Conservation (phyloP, 768 basidiomycete species). For the Agrocybe praecox region DNA sequence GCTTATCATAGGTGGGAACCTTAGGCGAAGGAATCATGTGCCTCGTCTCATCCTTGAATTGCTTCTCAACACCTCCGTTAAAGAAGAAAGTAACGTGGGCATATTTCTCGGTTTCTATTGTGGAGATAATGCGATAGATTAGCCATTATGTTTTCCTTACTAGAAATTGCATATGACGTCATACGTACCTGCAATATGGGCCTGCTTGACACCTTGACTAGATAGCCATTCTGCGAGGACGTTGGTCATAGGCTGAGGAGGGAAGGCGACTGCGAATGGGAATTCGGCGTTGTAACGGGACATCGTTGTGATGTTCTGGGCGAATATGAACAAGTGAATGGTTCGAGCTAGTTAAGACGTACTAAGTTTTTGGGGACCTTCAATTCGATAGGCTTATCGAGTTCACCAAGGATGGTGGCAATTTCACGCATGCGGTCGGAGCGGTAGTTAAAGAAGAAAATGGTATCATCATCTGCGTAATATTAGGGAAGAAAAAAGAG, state of each 20-base stretch:
- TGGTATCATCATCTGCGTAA: slow-evolving; percentile 72
- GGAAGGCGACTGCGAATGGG: slow-evolving; percentile 89
- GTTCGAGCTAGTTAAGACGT: slow-evolving; percentile 23
- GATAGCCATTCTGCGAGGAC: slow-evolving; percentile 92
- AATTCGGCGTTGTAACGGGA: slow-evolving; percentile 91
- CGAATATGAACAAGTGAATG: background rate
- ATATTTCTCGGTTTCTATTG: slow-evolving; percentile 92
- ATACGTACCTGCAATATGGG: slow-evolving; percentile 77
- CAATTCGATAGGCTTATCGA: slow-evolving; percentile 84
- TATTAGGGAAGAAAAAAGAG: background rate
- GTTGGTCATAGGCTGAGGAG: slow-evolving; percentile 93
- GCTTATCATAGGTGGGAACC: slow-evolving; percentile 91
- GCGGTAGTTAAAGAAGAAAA: slow-evolving; percentile 98
- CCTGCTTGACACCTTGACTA: slow-evolving; percentile 79
- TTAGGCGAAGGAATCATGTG: slow-evolving; percentile 91
- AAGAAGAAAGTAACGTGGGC: slow-evolving; percentile 99
- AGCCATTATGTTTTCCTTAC: background rate
- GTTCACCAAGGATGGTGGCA: slow-evolving; percentile 74
- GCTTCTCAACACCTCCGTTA: slow-evolving; percentile 95
- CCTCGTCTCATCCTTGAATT: slow-evolving; percentile 81
- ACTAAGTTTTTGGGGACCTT: slow-evolving; percentile 81
- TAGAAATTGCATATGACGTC: background rate
- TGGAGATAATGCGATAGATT: background rate
- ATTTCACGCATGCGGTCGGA: slow-evolving; percentile 97
- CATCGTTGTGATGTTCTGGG: slow-evolving; percentile 89